Conservation (phyloP, 139 green algal genomes). For the Deuterostichococcus epilithicus region DNA sequence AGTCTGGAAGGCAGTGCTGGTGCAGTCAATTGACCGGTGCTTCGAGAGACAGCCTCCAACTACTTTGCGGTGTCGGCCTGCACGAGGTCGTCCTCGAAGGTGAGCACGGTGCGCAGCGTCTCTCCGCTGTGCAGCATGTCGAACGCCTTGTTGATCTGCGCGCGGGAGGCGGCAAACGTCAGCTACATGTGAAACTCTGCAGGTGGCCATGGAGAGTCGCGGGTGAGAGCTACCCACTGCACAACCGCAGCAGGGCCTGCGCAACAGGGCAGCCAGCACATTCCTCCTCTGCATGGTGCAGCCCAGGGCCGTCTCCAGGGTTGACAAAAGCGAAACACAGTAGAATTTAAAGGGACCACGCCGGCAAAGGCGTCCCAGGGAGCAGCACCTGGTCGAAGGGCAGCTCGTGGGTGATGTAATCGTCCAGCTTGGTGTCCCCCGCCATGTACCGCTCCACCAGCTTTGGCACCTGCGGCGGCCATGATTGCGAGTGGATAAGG, state of each 20-base stretch:
- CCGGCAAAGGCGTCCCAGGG: background rate
- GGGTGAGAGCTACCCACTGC: constrained; percentile 87
- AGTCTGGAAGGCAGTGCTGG: too few relatives aligned
- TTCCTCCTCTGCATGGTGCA: background rate
- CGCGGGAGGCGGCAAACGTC: constrained; percentile 69
- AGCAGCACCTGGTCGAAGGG: constrained; percentile 54
- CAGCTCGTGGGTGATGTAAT: constrained; percentile 91
- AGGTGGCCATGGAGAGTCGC: too few relatives aligned
- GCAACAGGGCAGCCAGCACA: background rate
- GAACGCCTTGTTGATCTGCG: constrained; percentile 92
- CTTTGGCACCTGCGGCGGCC: constrained; percentile 79
- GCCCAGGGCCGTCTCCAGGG: too few relatives aligned
- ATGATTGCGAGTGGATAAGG: too few relatives aligned
- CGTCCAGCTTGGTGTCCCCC: constrained; percentile 81
- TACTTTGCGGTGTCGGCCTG: constrained; percentile 6
- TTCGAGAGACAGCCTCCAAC: background rate
- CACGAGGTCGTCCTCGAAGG: background rate
- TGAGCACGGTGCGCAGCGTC: background rate
- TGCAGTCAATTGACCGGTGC: background rate
- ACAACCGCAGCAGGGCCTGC: constrained; percentile 1
- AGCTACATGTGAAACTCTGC: too few relatives aligned
- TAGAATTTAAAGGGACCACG: background rate
- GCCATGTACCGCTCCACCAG: constrained; percentile 83
- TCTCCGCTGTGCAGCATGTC: constrained; percentile 84
- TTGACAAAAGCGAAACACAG: background rate